phyloP scores from a whole-genome alignment of 495 filamentous ascomycete species.

The Xylaria scruposa region DNA sequence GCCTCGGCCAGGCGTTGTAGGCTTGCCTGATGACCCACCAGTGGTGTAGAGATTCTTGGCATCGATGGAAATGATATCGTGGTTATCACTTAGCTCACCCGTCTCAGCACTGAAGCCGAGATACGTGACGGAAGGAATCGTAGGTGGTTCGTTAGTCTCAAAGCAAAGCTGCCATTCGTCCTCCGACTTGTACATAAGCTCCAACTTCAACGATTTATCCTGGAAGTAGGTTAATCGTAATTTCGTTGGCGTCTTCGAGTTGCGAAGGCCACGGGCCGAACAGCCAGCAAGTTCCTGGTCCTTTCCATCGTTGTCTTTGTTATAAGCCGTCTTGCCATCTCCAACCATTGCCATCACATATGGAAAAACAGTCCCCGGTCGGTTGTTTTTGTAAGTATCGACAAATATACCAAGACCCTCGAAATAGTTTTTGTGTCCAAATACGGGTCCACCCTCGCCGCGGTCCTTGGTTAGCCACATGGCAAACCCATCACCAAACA shows the following conservation, averaged over 20 bases:
- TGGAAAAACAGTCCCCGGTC: slow-evolving; percentile 92
- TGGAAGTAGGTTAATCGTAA: slow-evolving; percentile 93
- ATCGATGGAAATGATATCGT: slow-evolving; percentile 90
- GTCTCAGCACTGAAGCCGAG: slow-evolving; percentile 96
- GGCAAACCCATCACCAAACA: slow-evolving; percentile 97
- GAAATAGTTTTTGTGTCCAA: slow-evolving; percentile 86
- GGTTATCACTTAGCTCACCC: slow-evolving; percentile 95
- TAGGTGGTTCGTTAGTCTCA: slow-evolving; percentile 71
- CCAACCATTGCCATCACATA: slow-evolving; percentile 99
- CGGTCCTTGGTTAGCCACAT: slow-evolving; percentile 98
- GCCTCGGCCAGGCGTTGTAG: slow-evolving; percentile 47
- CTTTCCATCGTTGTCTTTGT: slow-evolving; percentile 95
- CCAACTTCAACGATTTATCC: slow-evolving; percentile 88
- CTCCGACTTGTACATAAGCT: slow-evolving; percentile 91
- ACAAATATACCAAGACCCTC: slow-evolving; percentile 97
- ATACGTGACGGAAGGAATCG: slow-evolving; percentile 89
- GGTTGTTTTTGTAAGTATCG: slow-evolving; percentile 99
- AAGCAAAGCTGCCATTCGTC: slow-evolving; percentile 92
- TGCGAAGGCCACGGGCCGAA: slow-evolving; percentile 89
- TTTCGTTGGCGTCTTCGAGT: slow-evolving; percentile 79
- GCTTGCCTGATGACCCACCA: slow-evolving; percentile 48
- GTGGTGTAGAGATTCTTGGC: slow-evolving; percentile 87
- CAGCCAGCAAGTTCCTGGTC: slow-evolving; percentile 91
- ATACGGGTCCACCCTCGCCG: slow-evolving; percentile 79
- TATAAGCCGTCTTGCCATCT: slow-evolving; percentile 87